Base-by-base conservation (phyloP, 345 rosid genomes). In the Moricandia moricandioides region DNA sequence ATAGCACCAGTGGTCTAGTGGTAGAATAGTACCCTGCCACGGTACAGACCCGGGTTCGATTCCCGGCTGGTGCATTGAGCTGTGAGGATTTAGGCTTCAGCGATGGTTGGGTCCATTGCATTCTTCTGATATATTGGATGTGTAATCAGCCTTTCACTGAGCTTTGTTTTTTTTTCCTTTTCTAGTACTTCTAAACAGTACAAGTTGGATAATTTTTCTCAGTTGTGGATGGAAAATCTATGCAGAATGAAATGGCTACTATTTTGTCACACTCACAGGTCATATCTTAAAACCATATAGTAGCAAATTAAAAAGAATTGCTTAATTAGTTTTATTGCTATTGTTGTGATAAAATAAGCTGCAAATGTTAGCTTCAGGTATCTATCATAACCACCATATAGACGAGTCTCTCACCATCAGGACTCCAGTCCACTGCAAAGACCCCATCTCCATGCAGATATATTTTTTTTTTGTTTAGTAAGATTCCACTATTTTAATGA, bases 21-120 rank as follows among this genome's bases (percentile, higher is more conserved):
- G 91, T 89, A 86, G 89, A 88, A 86, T 86, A 89, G 89, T 85
- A 89, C 84, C 86, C 85, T 88, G 86, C 86, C 86, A 86, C 86
- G 82, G 89, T 89, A 84, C 84, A 82, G 88, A 83, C 92, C 92
- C 86, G 86, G 88, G 92, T 86, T 89, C 86, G 74, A 68, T 43
- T 69, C 39, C 65, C 65, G 65, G 65, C 73, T 39, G 64, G 65
- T 69, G 65, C 73, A 55, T 3, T 16, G 54, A 47, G 54, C 54
- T n/a, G 18, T 47, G 54, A 47, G 1, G 18, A 47, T n/a, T 12
- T 5, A 5, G 54, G 54, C 18, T 47, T 47, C 54, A 14, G 54
- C 54, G 54, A 47, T 47, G 54, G 54, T 47, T 47, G 54, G 54
- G 54, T 47, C 54, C 54, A n/a, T 47, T 2, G 54, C 18, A 47